Evolutionary conservation across 2,329 filamentous ascomycete genomes (phyloP).

Genomic region (Dothidotthia symphoricarpi): DNA sequence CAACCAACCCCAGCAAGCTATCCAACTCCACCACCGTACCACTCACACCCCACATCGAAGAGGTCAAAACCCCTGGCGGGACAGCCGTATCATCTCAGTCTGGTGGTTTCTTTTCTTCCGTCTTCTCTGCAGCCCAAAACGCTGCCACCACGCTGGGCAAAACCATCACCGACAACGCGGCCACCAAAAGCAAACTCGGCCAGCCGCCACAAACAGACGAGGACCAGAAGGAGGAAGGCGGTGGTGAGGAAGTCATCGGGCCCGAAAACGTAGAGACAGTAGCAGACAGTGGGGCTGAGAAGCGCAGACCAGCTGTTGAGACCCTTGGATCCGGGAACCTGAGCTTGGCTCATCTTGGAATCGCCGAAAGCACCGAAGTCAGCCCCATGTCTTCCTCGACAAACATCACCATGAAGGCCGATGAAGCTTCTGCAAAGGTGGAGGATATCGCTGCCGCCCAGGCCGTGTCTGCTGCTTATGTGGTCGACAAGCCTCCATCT

Average conservation of each 20-base stretch:
- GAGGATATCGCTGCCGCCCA: conserved; percentile 60
- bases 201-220: conserved; percentile 30
- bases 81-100: conserved; percentile 43
- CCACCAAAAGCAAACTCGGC: conserved; percentile 49
- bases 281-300: conserved; percentile 23
- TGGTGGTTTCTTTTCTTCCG: conserved; percentile 80
- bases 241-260: conserved; percentile 46
- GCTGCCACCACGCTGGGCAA: conserved; percentile 68
- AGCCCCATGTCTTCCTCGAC: conserved; percentile 60
- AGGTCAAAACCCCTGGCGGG: conserved; percentile 58
- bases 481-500: conserved; percentile 42
- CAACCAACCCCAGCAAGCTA: conserved; percentile 75
- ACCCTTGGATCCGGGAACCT: conserved; percentile 87
- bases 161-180: conserved; percentile 66
- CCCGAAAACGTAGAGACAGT: conserved; percentile 25
- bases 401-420: conserved; percentile 53
- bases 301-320: conserved; percentile 72
- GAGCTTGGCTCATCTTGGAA: conserved; percentile 83
- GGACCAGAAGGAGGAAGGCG: conserved; percentile 27
- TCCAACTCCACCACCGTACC: conserved; percentile 63
- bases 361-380: conserved; percentile 60
- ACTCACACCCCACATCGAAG: conserved; percentile 74
- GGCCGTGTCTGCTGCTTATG: conserved; percentile 62
- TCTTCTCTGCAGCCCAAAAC: conserved; percentile 81
- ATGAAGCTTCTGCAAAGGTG: conserved; percentile 55